Conservation (phyloP, 1,284 basidiomycete species). For the Fomitopsis pinicola region DNA sequence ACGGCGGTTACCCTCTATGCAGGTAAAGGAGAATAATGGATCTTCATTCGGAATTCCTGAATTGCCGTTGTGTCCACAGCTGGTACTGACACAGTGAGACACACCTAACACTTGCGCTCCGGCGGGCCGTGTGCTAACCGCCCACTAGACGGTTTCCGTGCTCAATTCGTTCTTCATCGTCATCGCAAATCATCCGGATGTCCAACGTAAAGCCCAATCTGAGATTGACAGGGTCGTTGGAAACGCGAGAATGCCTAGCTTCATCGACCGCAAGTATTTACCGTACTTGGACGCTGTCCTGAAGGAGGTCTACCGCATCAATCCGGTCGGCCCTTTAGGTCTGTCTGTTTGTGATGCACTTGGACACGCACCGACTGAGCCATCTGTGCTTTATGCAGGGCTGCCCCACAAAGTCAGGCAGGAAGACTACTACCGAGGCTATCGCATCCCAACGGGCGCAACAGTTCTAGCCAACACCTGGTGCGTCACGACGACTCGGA, state of each 20-base stretch:
- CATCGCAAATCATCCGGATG: constrained; percentile 26
- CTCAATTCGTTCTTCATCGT: constrained; percentile 19
- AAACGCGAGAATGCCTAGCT: constrained; percentile 39
- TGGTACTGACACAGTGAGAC: too few species aligned
- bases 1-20: neutral
- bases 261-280: constrained; percentile 26
- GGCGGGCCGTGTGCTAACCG: too few species aligned
- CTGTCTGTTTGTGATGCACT: neutral
- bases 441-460: constrained; percentile 25
- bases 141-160: neutral
- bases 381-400: neutral
- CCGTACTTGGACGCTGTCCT: constrained; percentile 29
- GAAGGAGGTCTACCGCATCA: constrained; percentile 31
- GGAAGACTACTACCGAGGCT: constrained; percentile 26
- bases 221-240: constrained; percentile 31
- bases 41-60: neutral
- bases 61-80: too few species aligned
- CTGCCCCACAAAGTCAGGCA: constrained; percentile 18
- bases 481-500: constrained; percentile 4
- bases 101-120: too few species aligned
- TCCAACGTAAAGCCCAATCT: constrained; percentile 23
- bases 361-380: too few species aligned
- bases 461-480: constrained; percentile 24
- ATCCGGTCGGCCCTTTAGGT: constrained; percentile 23
- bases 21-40: neutral